Conservation (phyloP, 2,329 filamentous ascomycete species). For the Nemania bipapillata region DNA sequence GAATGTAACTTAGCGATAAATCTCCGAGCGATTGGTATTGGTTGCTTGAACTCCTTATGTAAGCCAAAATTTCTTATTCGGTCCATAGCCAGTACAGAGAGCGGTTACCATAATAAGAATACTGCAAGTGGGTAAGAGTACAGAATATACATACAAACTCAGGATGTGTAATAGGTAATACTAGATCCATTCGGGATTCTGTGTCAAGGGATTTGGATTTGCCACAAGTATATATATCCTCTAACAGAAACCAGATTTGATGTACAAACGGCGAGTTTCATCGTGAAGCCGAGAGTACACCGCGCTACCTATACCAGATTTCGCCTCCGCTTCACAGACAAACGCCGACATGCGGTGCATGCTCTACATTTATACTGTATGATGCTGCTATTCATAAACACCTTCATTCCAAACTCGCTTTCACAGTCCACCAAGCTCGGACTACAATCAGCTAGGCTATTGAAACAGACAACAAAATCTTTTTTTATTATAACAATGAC, state of each 20-base stretch:
- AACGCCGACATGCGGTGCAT: neutral
- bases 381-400: slow-evolving; percentile 13
- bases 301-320: slow-evolving; percentile 14
- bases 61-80: slow-evolving; percentile 39
- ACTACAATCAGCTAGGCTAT: neutral
- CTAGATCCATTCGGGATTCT: slow-evolving; percentile 16
- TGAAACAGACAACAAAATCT: slow-evolving; percentile 2
- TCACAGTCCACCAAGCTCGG: slow-evolving; percentile 1
- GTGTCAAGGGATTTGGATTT: slow-evolving; percentile 26
- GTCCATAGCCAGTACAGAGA: neutral
- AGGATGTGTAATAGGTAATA: neutral
- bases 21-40: neutral
- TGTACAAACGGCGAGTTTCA: neutral
- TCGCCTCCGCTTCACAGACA: neutral
- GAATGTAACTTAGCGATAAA: neutral
- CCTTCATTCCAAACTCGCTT: neutral
- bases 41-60: slow-evolving; percentile 37
- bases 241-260: slow-evolving; percentile 24
- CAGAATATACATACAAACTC: neutral
- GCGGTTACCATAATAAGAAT: neutral
- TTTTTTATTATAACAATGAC: slow-evolving; percentile 41
- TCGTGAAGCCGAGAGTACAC: slow-evolving; percentile 34
- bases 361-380: slow-evolving; percentile 13
- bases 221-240: neutral
- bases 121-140: slow-evolving; percentile 2